Base-by-base conservation (phyloP, 305 asterid species). In the Solanum hybrid region DNA sequence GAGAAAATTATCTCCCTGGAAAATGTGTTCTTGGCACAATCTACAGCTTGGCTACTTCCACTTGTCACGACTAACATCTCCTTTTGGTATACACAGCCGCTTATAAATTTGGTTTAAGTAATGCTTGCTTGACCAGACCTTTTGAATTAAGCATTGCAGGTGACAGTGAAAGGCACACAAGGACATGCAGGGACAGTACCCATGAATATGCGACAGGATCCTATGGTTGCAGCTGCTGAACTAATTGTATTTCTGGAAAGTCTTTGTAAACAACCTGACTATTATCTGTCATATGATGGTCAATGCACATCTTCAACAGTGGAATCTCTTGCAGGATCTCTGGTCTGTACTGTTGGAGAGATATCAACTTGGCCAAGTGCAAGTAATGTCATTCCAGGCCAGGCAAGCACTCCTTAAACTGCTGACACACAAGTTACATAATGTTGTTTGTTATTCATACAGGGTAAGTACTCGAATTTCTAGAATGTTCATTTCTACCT, bases 141-240 rank as follows among this genome's bases (percentile, higher is more conserved):
- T 36, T 39, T 45, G 77, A 39, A 34, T 73, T 78, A 65, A 24
- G 17, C 70, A 33, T 89, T 92, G 90, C 93, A 97, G 99, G 99
- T 96, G 91, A 95, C 95, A 0, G 98, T 97, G 90, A 96, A 92
- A 95, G 99, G 99, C 82, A 94, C 98, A 78, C 99, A 97, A 94
- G 99, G 99, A 89, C 99, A 97, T 89, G 99, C 99, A 1, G 99
- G 99, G 91, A 97, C 99, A 51, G 98, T 97, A 89, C 99, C 99
- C 20, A 97, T 97, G 99, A 87, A 85, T 85, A 96, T 97, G 98
- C 97, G 99, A 77, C 96, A 93, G 90, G 99, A 97, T 92, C 99
- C 99, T n/a, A 95, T 97, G 98, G 94, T 94, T 86, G 99, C 98
- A 89, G 95, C 99, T 87, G 99, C 99, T 32, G 99, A 96, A 89